Evolutionary conservation across 208 protist genomes (phyloP).

Genomic region (Angomonas ambiguus): DNA sequence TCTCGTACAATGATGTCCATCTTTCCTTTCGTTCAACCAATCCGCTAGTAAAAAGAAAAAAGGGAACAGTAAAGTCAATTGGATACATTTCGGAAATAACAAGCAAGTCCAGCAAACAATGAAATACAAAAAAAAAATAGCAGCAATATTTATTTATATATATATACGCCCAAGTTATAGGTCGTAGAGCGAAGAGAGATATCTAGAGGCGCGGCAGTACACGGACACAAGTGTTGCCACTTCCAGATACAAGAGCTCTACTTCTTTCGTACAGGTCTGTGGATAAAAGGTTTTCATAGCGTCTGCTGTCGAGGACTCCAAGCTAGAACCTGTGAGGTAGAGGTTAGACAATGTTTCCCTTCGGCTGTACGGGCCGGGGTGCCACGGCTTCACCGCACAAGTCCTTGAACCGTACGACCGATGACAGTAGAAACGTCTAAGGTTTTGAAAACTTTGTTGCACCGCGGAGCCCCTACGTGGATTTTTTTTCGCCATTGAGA

Average conservation of each 20-base stretch:
- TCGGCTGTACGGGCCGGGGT: slow-evolving; percentile 54
- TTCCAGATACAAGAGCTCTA: slow-evolving; percentile 62
- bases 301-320: slow-evolving; percentile 60
- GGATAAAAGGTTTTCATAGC: slow-evolving; percentile 72
- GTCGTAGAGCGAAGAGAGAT: slow-evolving; percentile 36
- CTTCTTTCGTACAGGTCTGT: slow-evolving; percentile 57
- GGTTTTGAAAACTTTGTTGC: slow-evolving; percentile 61
- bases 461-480: slow-evolving; percentile 36
- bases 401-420: slow-evolving; percentile 34
- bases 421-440: slow-evolving; percentile 71
- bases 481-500: slow-evolving; percentile 30
- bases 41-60: too few relatives aligned
- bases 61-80: too few relatives aligned
- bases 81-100: too few relatives aligned
- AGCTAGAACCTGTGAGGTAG: slow-evolving; percentile 60
- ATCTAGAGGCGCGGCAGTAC: slow-evolving; percentile 75
- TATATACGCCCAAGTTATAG: slow-evolving; percentile 8
- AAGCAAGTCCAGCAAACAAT: too few relatives aligned
- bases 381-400: slow-evolving; percentile 56
- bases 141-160: not conserved
- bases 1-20: slow-evolving; percentile 27
- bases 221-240: slow-evolving; percentile 69
- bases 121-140: not conserved
- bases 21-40: not conserved
- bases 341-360: slow-evolving; percentile 59